Base-by-base conservation (phyloP, 2,329 filamentous ascomycete species). In the Colletotrichum karsti region DNA sequence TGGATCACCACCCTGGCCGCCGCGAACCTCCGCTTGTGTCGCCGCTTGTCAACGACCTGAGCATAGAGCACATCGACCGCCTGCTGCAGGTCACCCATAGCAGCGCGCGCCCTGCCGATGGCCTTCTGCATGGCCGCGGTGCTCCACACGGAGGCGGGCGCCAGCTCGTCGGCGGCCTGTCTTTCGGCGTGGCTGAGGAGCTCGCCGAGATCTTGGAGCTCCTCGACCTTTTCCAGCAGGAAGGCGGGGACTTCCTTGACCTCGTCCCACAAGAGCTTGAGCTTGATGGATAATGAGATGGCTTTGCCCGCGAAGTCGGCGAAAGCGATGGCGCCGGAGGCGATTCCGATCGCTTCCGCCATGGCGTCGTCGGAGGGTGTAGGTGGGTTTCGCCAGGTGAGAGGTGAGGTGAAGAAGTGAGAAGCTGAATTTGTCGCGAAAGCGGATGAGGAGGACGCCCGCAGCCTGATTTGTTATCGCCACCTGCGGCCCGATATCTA, bases 1-100 rank as follows among this genome's bases (percentile, higher is more conserved):
- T 70, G 72, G 9, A 74, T 55, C 1, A 62, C 22, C 2, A 74
- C 50, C 55, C 69, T 76, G 7, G 72, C 55, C 7, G 72, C 44
- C 9, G 69, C 67, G 12, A 72, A 30, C 24, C 69, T 76, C 8
- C 69, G 60, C 7, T 63, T 72, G 12, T 72, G 7, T 0, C 56
- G 60, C 15, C 62, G 73, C 18, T 66, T 71, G 2, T 53, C 33
- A 3, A 57, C 56, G 12, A 75, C 42, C n/a, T 69, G 57, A 1
- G 41, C n/a, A 7, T 20, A 53, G 30, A 61, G 35, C 1, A 5
- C 35, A 4, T 69, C 55, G 13, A 69, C 22, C 8, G 13, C 22
- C 2, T 42, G 5, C 13, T 67, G 50, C 2, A 69, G 8, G 4
- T 51, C 48, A 1, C 20, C 10, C 24, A 61, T 37, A 1, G 37